A percentile compares a stretch with the other conserved stretches of the same genome.
phyloP scores from a whole-genome alignment of 176 grass and related monocot genomes.

The Ampelocalamus luodianensis region DNA sequence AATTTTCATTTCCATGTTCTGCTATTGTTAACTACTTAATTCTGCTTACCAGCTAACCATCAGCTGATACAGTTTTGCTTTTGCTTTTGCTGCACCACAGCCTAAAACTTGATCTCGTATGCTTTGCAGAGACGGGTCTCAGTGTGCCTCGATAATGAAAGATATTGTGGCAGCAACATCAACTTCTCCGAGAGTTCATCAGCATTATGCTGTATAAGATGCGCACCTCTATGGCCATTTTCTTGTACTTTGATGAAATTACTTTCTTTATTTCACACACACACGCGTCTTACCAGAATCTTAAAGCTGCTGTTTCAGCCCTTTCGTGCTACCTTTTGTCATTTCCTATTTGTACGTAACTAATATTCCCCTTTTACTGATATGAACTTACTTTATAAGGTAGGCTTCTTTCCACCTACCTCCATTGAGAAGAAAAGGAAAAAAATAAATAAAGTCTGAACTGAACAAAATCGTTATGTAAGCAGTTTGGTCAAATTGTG shows the following conservation, averaged over 20 bases:
- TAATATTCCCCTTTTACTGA: not conserved
- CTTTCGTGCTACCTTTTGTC: not conserved
- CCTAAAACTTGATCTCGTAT: not conserved
- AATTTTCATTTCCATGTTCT: not conserved
- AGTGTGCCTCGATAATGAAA: not conserved
- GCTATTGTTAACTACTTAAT: not conserved
- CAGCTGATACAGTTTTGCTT: not conserved
- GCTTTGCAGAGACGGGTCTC: not conserved
- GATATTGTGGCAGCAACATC: conserved; percentile 3
- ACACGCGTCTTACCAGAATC: not conserved
- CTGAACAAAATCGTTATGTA: not conserved
- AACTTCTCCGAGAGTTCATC: not conserved
- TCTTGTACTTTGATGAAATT: not conserved
- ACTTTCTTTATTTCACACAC: not conserved
- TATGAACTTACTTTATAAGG: not conserved
- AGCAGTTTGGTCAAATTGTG: conserved; percentile 8
- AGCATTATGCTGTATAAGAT: not conserved
- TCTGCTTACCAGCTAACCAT: not conserved
- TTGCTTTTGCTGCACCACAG: not conserved
- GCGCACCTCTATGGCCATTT: not conserved
- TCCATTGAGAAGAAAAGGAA: not conserved
- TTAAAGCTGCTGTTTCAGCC: not conserved
- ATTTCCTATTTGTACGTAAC: not conserved
- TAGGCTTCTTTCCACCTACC: not conserved
- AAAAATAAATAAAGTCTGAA: not conserved